phyloP scores from a whole-genome alignment of 2,329 filamentous ascomycete genomes.

The Penicillium oxalicum region DNA sequence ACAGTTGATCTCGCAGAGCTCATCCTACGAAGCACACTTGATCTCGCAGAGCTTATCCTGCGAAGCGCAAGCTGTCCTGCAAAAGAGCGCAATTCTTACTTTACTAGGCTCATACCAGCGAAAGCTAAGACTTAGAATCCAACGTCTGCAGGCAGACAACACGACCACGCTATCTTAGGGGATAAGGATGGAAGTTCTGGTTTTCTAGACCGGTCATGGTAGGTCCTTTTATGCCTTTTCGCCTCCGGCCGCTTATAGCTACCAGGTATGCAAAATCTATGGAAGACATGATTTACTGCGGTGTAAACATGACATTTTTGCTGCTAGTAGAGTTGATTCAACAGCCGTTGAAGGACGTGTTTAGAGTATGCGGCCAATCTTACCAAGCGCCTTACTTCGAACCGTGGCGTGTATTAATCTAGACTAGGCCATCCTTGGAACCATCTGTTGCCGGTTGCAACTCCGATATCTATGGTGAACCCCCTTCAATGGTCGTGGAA shows the following conservation, averaged over 20 bases:
- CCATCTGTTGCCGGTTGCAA: too few species aligned
- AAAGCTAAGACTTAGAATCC: background rate
- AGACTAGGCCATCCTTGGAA: too few species aligned
- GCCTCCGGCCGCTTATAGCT: background rate
- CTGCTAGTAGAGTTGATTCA: too few species aligned
- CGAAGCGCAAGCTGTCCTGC: background rate
- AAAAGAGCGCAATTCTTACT: background rate
- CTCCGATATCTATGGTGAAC: too few species aligned
- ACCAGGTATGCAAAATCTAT: conserved; percentile 1
- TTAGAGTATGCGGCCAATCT: too few species aligned
- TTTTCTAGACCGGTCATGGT: background rate
- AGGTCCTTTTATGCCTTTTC: background rate
- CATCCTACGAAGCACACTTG: background rate
- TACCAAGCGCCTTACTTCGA: too few species aligned
- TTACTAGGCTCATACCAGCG: background rate
- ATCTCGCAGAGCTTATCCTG: too few species aligned
- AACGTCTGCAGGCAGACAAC: background rate
- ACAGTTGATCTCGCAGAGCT: background rate
- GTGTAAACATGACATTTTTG: too few species aligned
- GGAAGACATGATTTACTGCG: background rate
- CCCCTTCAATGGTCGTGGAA: too few species aligned
- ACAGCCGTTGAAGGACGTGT: too few species aligned
- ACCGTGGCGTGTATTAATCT: too few species aligned
- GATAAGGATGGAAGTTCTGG: background rate
- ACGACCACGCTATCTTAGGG: background rate